Evolutionary conservation across 2,329 filamentous ascomycete genomes (phyloP), one percentile per base, ranked within the genome.

Genomic region (Aulographum hederae): DNA sequence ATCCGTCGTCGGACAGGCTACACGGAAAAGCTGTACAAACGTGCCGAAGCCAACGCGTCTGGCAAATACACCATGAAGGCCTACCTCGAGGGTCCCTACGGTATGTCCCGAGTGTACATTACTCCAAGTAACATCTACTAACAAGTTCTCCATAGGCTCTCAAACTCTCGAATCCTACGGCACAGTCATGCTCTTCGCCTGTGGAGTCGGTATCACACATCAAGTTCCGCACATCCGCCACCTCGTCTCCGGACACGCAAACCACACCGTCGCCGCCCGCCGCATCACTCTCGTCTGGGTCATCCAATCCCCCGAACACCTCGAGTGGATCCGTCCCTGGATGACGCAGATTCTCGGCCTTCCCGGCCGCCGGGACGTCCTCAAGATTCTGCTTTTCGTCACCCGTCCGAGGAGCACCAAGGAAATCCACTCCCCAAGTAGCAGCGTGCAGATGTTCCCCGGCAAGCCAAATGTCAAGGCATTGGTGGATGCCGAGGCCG

Each of bases 261-360:
- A 80, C 69, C 76, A 42, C 36, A 84, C 73, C 1, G 73, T 84
- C 23, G 84, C 86, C 4, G 82, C 81, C 3, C 75, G 84, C 32
- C 73, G 76, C 26, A 58, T 95, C 29, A 80, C 77, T 1, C 70
- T 95, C 5, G 71, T 94, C 37, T 95, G 89, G 89, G 76, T 93
- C 46, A 78, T 95, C 40, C 81, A 89, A 38, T 81, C 84, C 34
- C 77, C 78, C 23, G 78, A 93, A 46, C 75, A 86, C 34, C 67
- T 95, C 5, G 82, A 93, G 52, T 95, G 89, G 86, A 79, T 92
- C 36, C 72, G 81, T 5, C 80, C 81, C 4, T 95, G 80, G 76
- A 84, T 85, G 78, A 82, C 77, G 3, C 66, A 75, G 45, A 81
- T 95, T 33, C 64, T 95, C 19, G 67, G 67, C 34, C 76, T 94